Evolutionary conservation across 2,329 filamentous ascomycete species (phyloP), one percentile per base, ranked within the genome.

Genomic region (Sporothrix sp.): DNA sequence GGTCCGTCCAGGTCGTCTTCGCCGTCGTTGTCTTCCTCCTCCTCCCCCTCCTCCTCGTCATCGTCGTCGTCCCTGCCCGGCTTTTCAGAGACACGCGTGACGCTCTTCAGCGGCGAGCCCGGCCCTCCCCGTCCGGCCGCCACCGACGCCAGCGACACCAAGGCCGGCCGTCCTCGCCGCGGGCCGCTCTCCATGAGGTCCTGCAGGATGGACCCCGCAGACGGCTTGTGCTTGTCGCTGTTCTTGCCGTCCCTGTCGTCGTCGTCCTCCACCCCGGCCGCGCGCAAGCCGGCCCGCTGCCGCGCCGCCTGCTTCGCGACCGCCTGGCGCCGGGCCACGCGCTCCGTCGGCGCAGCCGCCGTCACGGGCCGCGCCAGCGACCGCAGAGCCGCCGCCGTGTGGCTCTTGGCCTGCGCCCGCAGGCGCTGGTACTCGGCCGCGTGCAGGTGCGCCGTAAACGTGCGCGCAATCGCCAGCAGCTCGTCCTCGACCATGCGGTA

Each of bases 401-500:
- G 72, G 9, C 69, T 62, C 16, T 23, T 46, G 3, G 43, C 43
- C 21, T 40, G 27, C 14, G 42, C 42, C 14, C 28, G 36, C n/a
- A 87, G 73, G 4, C 82, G 76, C 52, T 80, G 72, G 62, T 91
- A 91, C 63, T 89, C 85, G 14, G 81, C 84, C n/a, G 81, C 77
- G 61, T 90, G 85, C 2, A 91, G 73, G 63, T 89, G 85, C 5
- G 76, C 74, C 0, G 86, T 91, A 65, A 87, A 91, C 3, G 71
- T 68, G 48, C 79, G 76, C 0, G 86, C 86, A 0, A 81, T 77
- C 14, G 75, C 68, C 18, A 84, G 67, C 56, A 93, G 79, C 58
- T 91, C 86, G 59, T 93, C 87, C 64, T 91, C 87, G 0, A 93
- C 87, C 84, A 91, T 90, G 59, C 85, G 82, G 65, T 79, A 91